phyloP scores from a whole-genome alignment of 306 rosid species.

The Myrica gale region DNA sequence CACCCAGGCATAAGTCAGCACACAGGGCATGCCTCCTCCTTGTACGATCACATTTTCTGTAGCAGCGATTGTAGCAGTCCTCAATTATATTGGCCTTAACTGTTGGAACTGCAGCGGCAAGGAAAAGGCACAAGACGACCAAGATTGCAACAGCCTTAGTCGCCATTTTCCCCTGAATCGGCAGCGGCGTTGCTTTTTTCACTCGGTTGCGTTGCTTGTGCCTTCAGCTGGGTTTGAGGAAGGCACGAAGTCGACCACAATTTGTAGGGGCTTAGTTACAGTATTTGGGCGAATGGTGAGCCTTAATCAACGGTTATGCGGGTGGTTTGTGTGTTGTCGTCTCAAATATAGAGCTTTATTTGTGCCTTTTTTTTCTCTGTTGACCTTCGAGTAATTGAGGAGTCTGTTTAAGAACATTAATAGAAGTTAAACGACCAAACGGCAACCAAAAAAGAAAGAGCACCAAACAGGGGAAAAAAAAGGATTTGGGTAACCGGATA shows the following conservation, averaged over 20 bases:
- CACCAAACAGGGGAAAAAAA: no score
- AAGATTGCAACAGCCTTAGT: neutral
- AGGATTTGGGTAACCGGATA: no score
- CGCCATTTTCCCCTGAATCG: neutral
- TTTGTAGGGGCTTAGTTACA: neutral
- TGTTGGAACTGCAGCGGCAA: neutral
- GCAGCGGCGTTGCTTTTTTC: neutral
- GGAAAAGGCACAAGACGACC: neutral
- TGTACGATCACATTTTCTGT: neutral
- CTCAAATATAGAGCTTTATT: no score
- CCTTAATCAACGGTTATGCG: neutral
- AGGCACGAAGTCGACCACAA: neutral
- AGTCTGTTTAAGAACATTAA: no score
- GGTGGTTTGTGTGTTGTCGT: neutral
- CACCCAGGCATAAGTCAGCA: neutral
- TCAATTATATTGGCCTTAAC: neutral
- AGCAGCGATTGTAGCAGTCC: neutral
- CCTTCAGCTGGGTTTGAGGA: no score
- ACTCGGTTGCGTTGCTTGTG: no score
- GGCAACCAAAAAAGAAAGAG: no score
- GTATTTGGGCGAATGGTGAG: neutral
- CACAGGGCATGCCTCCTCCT: neutral
- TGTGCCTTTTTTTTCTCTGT: neutral
- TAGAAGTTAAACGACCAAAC: no score
- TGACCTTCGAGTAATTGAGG: neutral